Evolutionary conservation across 2,329 filamentous ascomycete genomes (phyloP), one percentile per base, ranked within the genome.

Genomic region (Botrytis pseudocinerea): DNA sequence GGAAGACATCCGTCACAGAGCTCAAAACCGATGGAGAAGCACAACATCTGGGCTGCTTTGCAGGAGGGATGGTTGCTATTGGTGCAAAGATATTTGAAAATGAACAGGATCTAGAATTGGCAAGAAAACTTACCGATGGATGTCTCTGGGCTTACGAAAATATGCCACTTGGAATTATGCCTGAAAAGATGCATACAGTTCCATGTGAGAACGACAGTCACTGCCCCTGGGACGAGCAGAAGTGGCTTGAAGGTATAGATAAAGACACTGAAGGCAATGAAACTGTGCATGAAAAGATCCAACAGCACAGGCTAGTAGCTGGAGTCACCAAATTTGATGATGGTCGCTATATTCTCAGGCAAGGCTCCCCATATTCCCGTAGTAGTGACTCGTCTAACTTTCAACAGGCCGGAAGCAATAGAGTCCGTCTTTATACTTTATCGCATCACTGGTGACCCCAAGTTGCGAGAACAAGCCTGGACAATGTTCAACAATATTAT

Each of bases 31-130:
- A 76, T 81, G 72, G 76, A 48, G 83, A 78, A 54, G 83, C 85
- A 12, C 88, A 92, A 76, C 92, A 94, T 81, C 84, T 94, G 1
- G 87, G 87, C 1, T 94, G 92, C 81, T 94, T 92, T 78, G 84
- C 87, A 4, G 92, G 92, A 20, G 92, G 91, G 20, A 90, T 92
- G 84, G 89, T 92, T 64, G 91, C 85, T 0, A 85, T 94, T 51
- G 90, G 87, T 1, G 90, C 91, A 2, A 88, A 86, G 75, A 83
- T 93, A 46, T 87, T 92, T 74, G 78, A 84, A 60, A 83, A 82
- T 1, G 82, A 83, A 0, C 84, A 87, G 6, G 87, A 91, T 63
- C 79, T 92, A 8, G 82, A 85, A 4, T 84, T 87, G 16, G 90
- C 87, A 5, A 83, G 83, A 66, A 87, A 87, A 76, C 83, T 92